phyloP scores from a whole-genome alignment of 768 basidiomycete species.

The Agrocybe pediades region DNA sequence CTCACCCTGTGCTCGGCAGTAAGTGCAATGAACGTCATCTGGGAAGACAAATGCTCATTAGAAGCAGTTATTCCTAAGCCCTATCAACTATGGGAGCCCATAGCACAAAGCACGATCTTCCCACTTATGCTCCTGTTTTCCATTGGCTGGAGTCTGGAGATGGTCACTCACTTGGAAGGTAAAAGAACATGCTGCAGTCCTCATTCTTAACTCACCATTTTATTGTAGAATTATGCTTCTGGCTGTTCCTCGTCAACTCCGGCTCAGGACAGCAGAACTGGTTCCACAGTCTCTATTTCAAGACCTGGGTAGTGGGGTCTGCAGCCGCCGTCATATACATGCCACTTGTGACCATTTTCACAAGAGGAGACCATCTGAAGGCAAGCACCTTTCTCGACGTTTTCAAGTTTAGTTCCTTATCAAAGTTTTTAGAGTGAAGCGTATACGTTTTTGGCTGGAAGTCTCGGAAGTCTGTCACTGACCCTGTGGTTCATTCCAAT shows the following conservation, averaged over 20 bases:
- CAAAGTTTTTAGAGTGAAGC: slow-evolving; percentile 59
- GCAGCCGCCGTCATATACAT: slow-evolving; percentile 59
- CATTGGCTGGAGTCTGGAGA: slow-evolving; percentile 72
- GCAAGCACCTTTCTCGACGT: slow-evolving; percentile 36
- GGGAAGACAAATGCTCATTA: slow-evolving; percentile 1
- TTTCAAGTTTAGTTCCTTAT: slow-evolving; percentile 3
- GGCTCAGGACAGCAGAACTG: slow-evolving; percentile 66
- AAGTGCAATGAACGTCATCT: slow-evolving; percentile 25
- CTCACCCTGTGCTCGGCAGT: slow-evolving; percentile 50
- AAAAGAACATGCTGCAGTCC: not conserved
- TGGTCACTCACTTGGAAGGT: slow-evolving; percentile 85
- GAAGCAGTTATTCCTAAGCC: slow-evolving; percentile 66
- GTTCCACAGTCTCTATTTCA: slow-evolving; percentile 79
- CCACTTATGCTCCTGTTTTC: slow-evolving; percentile 69
- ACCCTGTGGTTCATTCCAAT: slow-evolving; percentile 78
- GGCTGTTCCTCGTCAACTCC: slow-evolving; percentile 80
- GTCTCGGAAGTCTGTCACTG: slow-evolving; percentile 65
- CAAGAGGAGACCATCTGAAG: slow-evolving; percentile 57
- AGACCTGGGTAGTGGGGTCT: slow-evolving; percentile 71
- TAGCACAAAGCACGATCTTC: slow-evolving; percentile 51
- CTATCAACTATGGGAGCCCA: slow-evolving; percentile 52
- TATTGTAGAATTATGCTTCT: slow-evolving; percentile 76
- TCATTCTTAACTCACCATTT: slow-evolving; percentile 1
- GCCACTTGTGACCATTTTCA: slow-evolving; percentile 70
- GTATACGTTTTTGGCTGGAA: slow-evolving; percentile 68